Percentiles rank a stretch among this genome's conserved stretches.
These are phyloP conservation scores for Plasmodium berghei DNA, from an alignment of 169 alveolate genomes.

Conservation along the genomic window DNA sequence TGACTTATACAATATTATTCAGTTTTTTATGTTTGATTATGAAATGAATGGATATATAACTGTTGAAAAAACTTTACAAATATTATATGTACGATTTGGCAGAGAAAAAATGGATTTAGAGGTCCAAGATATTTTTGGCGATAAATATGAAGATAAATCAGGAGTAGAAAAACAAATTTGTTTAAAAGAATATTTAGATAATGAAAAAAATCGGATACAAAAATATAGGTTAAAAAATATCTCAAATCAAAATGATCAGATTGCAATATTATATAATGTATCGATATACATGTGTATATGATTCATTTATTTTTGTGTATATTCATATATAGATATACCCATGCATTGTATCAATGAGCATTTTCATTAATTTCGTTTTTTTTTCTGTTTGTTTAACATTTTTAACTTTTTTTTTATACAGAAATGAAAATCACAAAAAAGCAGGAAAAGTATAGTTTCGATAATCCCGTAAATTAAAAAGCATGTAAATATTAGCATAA, in stretches of 20 bases:
- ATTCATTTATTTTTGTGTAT: neutral
- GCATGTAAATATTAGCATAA: neutral
- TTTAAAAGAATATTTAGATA: slow-evolving; percentile 54
- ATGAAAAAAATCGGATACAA: slow-evolving; percentile 62
- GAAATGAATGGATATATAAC: slow-evolving; percentile 76
- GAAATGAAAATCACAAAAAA: slow-evolving; percentile 48
- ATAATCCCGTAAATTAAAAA: neutral
- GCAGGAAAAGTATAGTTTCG: slow-evolving; percentile 23
- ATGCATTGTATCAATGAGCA: neutral
- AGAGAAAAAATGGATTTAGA: slow-evolving; percentile 72
- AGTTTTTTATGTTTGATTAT: slow-evolving; percentile 69
- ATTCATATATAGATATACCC: slow-evolving; percentile 11
- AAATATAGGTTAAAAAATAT: slow-evolving; percentile 39
- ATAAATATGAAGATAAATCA: slow-evolving; percentile 65
- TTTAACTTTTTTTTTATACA: slow-evolving; percentile 5
- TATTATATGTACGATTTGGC: slow-evolving; percentile 72
- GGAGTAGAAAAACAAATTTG: slow-evolving; percentile 68
- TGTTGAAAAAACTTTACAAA: slow-evolving; percentile 70
- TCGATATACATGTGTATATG: neutral
- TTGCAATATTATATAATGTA: neutral
- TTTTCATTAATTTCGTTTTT: neutral
- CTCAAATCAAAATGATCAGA: too few relatives aligned
- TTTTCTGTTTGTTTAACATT: neutral
- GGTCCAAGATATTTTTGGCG: slow-evolving; percentile 73
- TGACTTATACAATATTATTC: slow-evolving; percentile 70